Evolutionary conservation across 1,284 basidiomycete species (phyloP).

Genomic region (Tilletiaria anomala): DNA sequence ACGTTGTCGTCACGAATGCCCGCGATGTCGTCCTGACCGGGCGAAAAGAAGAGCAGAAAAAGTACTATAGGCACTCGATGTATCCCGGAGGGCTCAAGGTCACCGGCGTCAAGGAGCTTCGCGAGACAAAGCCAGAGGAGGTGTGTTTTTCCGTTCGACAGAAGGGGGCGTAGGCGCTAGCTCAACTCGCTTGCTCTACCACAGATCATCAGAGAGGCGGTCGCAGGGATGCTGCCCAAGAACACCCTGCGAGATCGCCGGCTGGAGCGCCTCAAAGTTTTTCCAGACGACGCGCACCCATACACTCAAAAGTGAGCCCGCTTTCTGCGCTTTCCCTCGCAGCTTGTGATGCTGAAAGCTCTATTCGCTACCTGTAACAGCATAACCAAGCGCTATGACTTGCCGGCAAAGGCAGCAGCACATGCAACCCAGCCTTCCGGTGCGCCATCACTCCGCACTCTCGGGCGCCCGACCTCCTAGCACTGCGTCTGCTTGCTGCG

Average conservation of each 20-base stretch:
- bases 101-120: conserved; percentile 31
- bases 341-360: too few species aligned
- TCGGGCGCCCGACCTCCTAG: too few species aligned
- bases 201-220: conserved; percentile 33
- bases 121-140: conserved; percentile 68
- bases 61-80: conserved; percentile 82
- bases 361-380: too few species aligned
- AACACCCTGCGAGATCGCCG: conserved; percentile 36
- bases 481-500: too few species aligned
- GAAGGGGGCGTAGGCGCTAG: too few species aligned
- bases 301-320: conserved; percentile 29
- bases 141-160: too few species aligned
- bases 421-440: too few species aligned
- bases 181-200: not conserved
- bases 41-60: conserved; percentile 68
- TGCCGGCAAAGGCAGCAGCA: too few species aligned
- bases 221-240: conserved; percentile 39
- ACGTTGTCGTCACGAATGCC: conserved; percentile 88
- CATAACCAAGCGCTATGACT: too few species aligned
- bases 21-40: conserved; percentile 74
- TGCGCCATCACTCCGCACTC: too few species aligned
- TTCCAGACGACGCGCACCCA: conserved; percentile 28
- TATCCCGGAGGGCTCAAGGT: conserved; percentile 78
- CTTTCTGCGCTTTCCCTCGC: too few species aligned
- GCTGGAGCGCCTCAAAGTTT: conserved; percentile 34